phyloP scores from a whole-genome alignment of 108 stramenopile species.

The Stephanodiscus triporus region DNA sequence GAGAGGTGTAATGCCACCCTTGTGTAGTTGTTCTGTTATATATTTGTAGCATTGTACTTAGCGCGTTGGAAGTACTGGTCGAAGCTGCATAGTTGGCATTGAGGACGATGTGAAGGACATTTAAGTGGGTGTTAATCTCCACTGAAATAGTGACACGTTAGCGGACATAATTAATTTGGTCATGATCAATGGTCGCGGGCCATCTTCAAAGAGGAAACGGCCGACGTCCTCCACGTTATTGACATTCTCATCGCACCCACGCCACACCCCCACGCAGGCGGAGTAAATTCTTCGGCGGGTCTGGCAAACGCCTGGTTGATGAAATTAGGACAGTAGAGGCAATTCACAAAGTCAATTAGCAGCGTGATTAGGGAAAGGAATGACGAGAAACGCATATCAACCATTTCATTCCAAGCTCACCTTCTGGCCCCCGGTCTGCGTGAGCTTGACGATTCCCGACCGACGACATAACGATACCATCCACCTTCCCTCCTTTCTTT shows the following conservation, averaged over 20 bases:
- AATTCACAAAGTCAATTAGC: neutral
- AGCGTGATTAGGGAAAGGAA: too few species aligned
- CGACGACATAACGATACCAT: neutral
- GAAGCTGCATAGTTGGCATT: neutral
- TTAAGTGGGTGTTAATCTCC: constrained; percentile 3
- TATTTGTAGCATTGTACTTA: neutral
- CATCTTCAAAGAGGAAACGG: neutral
- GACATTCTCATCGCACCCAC: neutral
- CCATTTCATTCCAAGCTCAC: neutral
- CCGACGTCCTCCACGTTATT: neutral
- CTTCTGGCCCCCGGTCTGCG: neutral
- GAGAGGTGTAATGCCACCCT: constrained; percentile 3
- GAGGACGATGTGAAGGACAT: neutral
- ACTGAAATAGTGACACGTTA: too few species aligned
- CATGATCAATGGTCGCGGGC: neutral
- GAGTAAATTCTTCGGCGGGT: neutral
- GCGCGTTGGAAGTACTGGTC: neutral
- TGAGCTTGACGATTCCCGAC: constrained; percentile 2
- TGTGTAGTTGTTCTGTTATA: neutral
- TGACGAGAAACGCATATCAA: too few species aligned
- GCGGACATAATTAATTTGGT: too few species aligned
- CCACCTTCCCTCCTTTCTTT: neutral
- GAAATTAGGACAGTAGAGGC: neutral
- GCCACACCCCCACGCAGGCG: constrained; percentile 8
- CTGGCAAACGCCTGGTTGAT: neutral